Conservation (phyloP, 176 grass and related monocot genomes). For the Themeda triandra region DNA sequence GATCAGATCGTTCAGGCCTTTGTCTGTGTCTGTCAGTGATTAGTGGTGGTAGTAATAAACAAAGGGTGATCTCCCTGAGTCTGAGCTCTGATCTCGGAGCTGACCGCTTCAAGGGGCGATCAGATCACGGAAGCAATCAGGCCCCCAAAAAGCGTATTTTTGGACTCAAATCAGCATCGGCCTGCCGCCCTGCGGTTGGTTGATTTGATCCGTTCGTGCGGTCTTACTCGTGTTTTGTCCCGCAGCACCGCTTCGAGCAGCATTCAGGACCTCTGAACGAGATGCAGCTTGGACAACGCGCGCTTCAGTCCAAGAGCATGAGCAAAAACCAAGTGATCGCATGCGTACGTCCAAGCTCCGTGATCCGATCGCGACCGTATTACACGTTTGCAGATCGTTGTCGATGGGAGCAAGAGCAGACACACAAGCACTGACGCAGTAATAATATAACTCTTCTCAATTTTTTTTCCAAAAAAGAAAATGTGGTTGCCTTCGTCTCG, state of each 20-base stretch:
- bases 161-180: background rate
- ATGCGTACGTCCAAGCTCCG: conserved; percentile 12
- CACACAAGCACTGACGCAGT: background rate
- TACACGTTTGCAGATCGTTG: background rate
- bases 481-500: background rate
- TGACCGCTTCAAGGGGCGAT: conserved; percentile 17
- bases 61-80: background rate
- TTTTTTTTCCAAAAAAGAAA: background rate
- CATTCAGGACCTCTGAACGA: background rate
- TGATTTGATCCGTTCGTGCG: conserved; percentile 47
- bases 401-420: background rate
- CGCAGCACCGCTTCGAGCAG: background rate
- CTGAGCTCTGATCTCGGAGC: too few relatives aligned
- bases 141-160: conserved; percentile 8
- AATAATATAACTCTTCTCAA: background rate
- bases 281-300: background rate
- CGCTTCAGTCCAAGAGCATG: background rate
- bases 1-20: background rate
- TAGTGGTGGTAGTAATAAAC: background rate
- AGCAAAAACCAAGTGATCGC: background rate
- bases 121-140: background rate
- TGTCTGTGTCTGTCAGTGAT: background rate
- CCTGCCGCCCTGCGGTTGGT: background rate
- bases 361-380: conserved; percentile 32
- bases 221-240: conserved; percentile 33